Conservation (phyloP, 345 rosid genomes). For the Dovyalis caffra region DNA sequence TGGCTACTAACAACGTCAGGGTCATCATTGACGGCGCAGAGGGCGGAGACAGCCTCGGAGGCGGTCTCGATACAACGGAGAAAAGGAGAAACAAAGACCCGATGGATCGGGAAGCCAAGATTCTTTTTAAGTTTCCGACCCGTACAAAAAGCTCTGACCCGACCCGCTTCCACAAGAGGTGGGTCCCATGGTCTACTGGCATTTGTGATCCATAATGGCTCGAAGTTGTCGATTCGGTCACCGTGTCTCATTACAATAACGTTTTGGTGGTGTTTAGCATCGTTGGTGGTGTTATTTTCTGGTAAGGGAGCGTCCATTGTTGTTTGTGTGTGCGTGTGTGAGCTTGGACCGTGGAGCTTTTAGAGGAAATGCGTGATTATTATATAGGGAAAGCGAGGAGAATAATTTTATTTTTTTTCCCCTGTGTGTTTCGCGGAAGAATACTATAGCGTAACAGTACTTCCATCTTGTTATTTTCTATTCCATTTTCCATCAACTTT, state of each 20-base stretch:
- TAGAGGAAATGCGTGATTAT: not conserved
- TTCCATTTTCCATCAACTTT: too few relatives aligned
- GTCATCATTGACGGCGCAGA: slow-evolving; percentile 41
- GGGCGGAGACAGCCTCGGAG: slow-evolving; percentile 49
- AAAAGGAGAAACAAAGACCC: slow-evolving; percentile 85
- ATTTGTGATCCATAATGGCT: slow-evolving; percentile 50
- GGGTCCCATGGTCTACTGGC: slow-evolving; percentile 89
- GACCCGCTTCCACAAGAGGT: slow-evolving; percentile 51
- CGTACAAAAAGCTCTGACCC: slow-evolving; percentile 43
- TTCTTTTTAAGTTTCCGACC: slow-evolving; percentile 47
- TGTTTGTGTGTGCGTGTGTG: not conserved
- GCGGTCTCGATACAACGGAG: slow-evolving; percentile 85
- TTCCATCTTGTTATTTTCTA: not conserved
- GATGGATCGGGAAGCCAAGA: slow-evolving; percentile 66
- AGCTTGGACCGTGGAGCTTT: not conserved
- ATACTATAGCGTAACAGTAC: not conserved
- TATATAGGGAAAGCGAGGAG: not conserved
- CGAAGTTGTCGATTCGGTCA: slow-evolving; percentile 69
- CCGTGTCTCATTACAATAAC: slow-evolving; percentile 93
- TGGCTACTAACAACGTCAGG: slow-evolving; percentile 28
- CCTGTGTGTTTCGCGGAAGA: not conserved
- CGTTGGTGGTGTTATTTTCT: not conserved
- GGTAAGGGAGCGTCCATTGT: slow-evolving; percentile 13
- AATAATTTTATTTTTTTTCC: too few relatives aligned
- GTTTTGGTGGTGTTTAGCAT: slow-evolving; percentile 36